Conservation (phyloP, 495 filamentous ascomycete genomes). For the Peziza echinospora region DNA sequence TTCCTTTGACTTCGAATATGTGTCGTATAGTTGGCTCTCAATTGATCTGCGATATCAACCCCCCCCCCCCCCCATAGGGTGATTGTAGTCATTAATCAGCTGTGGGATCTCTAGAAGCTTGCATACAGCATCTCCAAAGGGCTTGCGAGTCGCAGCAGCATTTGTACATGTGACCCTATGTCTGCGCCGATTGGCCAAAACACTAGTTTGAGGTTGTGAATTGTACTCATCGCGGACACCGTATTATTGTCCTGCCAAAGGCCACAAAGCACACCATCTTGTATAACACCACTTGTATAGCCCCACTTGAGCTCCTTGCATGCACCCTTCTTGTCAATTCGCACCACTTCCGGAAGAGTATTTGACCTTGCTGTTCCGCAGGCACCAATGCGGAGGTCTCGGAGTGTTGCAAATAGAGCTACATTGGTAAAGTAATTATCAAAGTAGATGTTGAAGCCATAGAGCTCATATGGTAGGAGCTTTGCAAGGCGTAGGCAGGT, state of each 20-base stretch:
- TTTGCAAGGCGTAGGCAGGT: background rate
- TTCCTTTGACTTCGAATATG: slow-evolving; percentile 6
- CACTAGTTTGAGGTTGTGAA: background rate
- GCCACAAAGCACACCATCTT: background rate
- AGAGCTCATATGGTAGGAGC: background rate
- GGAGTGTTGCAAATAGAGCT: background rate
- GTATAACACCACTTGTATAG: background rate
- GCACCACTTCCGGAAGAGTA: background rate
- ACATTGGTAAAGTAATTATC: slow-evolving; percentile 6
- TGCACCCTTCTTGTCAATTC: slow-evolving; percentile 1
- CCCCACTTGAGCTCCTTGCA: no score
- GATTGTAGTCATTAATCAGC: slow-evolving; percentile 18
- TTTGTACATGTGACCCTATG: background rate
- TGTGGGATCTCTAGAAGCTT: background rate
- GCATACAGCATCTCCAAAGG: background rate
- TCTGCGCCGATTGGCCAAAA: background rate
- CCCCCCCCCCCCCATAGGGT: slow-evolving; percentile 16
- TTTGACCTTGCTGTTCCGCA: background rate
- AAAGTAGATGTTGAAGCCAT: slow-evolving; percentile 2
- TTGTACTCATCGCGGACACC: background rate
- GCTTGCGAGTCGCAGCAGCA: background rate
- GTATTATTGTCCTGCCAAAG: background rate
- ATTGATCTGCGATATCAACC: slow-evolving; percentile 17
- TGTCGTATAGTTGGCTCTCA: slow-evolving; percentile 10
- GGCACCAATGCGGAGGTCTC: background rate